Base-by-base conservation (phyloP, 163 green algal genomes). In the Chlorella variabilis region DNA sequence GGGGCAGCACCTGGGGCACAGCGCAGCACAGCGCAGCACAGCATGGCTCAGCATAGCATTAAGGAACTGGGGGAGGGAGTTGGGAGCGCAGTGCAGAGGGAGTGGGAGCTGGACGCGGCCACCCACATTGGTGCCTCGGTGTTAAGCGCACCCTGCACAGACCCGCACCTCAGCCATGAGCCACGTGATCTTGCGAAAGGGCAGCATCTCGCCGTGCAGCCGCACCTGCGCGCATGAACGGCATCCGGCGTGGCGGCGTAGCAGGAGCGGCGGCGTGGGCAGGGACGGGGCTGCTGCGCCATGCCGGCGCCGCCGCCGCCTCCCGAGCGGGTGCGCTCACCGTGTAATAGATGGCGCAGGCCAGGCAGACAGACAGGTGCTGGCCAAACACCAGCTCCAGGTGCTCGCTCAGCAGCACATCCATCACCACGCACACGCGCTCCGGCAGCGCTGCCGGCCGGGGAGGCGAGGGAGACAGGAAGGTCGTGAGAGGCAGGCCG, bases 331-430 rank as follows among this genome's bases (percentile, higher is more conserved):
- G 42, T n/a, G 7, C 45, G 17, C 76, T 1, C 38, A 84, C 83
- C 51, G 70, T 82, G 77, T 36, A 79, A 63, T 80, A 88, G 48
- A 80, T 56, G 29, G 59, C 63, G 45, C 70, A 69, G 51, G 59
- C 56, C 5, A 88, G 59, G 17, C 77, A 75, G 38, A 88, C 71
- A 2, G 48, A 75, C 27, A 84, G 5, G 39, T 85, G 78, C 56
- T 77, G 69, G 21, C 78, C 78, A 71, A 85, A 84, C 34, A 85
- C 61, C 27, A 88, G 51, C 25, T 88, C 71, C n/a, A 88, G 63
- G 41, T 83, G 75, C 38, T 81, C 49, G 13, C 56, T 27, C 51
- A 83, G 61, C 31, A 78, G n/a, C 0, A 71, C 42, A 25, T 76
- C 75, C 33, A 81, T 6, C 54, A 84, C 41, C 21, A 38, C 54